Evolutionary conservation across 2,329 filamentous ascomycete species (phyloP), one percentile per base, ranked within the genome.

Genomic region (Colletotrichum spinosum): DNA sequence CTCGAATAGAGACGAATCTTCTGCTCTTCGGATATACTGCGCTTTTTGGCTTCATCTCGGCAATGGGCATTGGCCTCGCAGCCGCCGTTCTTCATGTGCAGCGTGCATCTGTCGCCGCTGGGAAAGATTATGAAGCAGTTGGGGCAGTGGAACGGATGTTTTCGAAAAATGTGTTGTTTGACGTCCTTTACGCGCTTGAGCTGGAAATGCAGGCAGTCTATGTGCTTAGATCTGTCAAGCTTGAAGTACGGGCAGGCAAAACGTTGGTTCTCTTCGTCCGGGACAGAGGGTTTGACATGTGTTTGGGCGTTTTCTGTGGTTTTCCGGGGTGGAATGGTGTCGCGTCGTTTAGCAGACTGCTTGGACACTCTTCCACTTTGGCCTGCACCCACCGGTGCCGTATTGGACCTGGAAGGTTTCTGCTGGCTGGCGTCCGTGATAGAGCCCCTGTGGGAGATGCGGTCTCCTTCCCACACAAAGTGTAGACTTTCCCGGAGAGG

Each of bases 121-220:
- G 50, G 15, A 38, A 53, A 53, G 8, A 53, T 25, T 3, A 25
- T 6, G 8, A 39, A 41, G n/a, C 50, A 53, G 5, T 3, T 39
- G 4, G 35, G n/a, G 13, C 50, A 53, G 50, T 53, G 50, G 13
- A 53, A 53, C 1, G 7, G n/a, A 6, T 57, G 54, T 41, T 49
- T 57, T 2, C 54, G 33, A 9, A 44, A 57, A 6, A 57, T 39
- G 45, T 57, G 54, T 34, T 57, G 54, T 15, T 57, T 57, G 45
- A 57, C 54, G 45, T 57, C 54, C 6, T 57, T 57, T 6, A 57
- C 54, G 9, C 54, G 12, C 13, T 12, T 49, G 33, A 57, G 7
- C 35, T 48, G 42, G 8, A 49, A 57, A 8, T 34, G 54, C 8
- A 57, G 37, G 8, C 54, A 57, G 13, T 39, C 33, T 34, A 57